Conservation (phyloP, 495 filamentous ascomycete genomes). For the Barbatosphaeria neglecta region DNA sequence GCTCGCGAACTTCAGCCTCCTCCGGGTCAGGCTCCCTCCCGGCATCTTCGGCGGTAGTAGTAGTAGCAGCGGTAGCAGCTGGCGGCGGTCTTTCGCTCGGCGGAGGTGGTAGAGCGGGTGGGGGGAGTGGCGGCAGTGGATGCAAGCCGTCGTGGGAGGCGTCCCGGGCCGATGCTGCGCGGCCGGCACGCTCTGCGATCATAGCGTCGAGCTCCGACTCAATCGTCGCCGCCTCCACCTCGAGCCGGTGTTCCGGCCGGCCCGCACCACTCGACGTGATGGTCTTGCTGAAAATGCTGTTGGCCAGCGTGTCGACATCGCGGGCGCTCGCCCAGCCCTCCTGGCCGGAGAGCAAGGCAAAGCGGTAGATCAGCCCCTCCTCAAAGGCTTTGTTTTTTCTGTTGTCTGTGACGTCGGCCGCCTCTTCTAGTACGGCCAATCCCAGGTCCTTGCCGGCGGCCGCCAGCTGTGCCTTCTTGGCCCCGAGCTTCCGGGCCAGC, state of each 20-base stretch:
- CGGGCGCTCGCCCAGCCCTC: slow-evolving; percentile 58
- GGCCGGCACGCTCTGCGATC: slow-evolving; percentile 30
- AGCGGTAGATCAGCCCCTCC: slow-evolving; percentile 16
- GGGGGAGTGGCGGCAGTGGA: neutral
- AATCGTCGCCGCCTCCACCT: slow-evolving; percentile 17
- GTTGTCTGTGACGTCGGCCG: no score
- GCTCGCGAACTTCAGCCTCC: neutral
- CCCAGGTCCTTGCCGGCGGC: slow-evolving; percentile 22
- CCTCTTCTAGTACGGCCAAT: slow-evolving; percentile 24
- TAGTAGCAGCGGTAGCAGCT: no score
- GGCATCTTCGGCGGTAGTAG: no score
- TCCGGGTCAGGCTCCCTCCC: slow-evolving; percentile 3
- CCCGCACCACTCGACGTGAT: slow-evolving; percentile 19
- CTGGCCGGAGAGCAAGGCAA: slow-evolving; percentile 31
- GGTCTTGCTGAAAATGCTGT: slow-evolving; percentile 34
- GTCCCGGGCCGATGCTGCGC: slow-evolving; percentile 1
- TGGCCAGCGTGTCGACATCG: slow-evolving; percentile 49
- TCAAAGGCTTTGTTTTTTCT: slow-evolving; percentile 6
- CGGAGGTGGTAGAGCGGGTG: neutral
- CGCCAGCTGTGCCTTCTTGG: slow-evolving; percentile 9
- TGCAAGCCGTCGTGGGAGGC: neutral
- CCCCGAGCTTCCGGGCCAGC: slow-evolving; percentile 11
- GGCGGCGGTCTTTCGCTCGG: no score
- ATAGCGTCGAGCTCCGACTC: slow-evolving; percentile 26
- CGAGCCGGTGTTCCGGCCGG: slow-evolving; percentile 7